These are phyloP conservation scores for Circinella minor DNA, from an alignment of 371 early-diverging fungal species.

Conservation along the genomic window DNA sequence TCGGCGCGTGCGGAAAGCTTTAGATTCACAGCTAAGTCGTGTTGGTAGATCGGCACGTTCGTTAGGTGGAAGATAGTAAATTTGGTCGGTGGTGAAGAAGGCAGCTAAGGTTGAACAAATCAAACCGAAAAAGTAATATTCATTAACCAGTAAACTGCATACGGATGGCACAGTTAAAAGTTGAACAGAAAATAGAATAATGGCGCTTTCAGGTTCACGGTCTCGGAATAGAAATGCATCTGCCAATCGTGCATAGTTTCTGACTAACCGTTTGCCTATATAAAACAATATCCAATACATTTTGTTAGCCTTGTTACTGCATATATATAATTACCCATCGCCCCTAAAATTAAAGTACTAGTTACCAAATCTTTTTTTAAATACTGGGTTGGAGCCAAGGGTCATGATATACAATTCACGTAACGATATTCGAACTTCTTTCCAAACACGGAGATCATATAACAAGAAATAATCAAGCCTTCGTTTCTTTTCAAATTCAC, in stretches of 20 bases:
- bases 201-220: slow-evolving; percentile 87
- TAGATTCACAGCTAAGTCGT: slow-evolving; percentile 78
- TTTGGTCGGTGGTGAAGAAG: slow-evolving; percentile 68
- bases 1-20: slow-evolving; percentile 79
- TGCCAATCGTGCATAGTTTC: slow-evolving; percentile 78
- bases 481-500: slow-evolving; percentile 49
- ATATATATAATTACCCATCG: neutral
- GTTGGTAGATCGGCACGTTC: slow-evolving; percentile 46
- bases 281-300: neutral
- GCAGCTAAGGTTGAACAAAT: slow-evolving; percentile 69
- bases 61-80: slow-evolving; percentile 36
- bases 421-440: slow-evolving; percentile 76
- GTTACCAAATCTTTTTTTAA: slow-evolving; percentile 79
- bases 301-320: too few species aligned
- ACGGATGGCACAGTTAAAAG: slow-evolving; percentile 92
- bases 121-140: slow-evolving; percentile 77
- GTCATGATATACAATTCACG: slow-evolving; percentile 87
- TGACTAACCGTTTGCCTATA: slow-evolving; percentile 64
- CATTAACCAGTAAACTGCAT: slow-evolving; percentile 76
- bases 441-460: slow-evolving; percentile 90
- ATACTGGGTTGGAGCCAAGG: slow-evolving; percentile 72
- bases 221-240: slow-evolving; percentile 79
- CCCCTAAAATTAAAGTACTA: neutral
- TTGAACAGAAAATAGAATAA: slow-evolving; percentile 91
- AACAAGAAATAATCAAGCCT: slow-evolving; percentile 86